Evolutionary conservation across 331 rosid species (phyloP), one percentile per base, ranked within the genome.

Genomic region (Pyracantha coccinea): DNA sequence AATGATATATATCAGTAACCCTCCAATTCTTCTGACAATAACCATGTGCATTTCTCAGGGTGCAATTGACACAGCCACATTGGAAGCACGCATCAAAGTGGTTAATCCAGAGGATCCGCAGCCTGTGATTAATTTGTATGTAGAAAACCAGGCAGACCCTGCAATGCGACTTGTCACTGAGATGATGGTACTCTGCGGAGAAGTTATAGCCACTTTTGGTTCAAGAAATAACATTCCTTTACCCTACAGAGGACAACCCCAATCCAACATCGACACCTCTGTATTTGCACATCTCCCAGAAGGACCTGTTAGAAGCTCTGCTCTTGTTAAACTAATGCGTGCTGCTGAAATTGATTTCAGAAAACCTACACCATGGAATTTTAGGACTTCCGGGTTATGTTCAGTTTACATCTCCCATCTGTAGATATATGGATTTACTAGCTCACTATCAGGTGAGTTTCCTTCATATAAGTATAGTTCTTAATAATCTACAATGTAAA

Each of bases 181-280:
- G 82, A 95, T 95, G 97, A 92, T 95, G 99, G 73, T 92, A 75
- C 97, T 95, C 53, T 95, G 98, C 71, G 97, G 99, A 21, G 99
- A 95, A 86, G 99, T 88, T 78, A 53, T 90, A 15, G 98, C 98
- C 50, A 86, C 84, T 23, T 90, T 79, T 75, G 98, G 98, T 76
- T 95, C 89, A 66, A 78, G 5, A 69, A 85, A 95, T 86, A 86
- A 78, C 81, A 89, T 95, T 80, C 92, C 96, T 55, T 84, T 95
- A 79, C 98, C 99, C 47, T 95, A 90, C 83, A 85, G 99, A 81
- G 99, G 99, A 85, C 99, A 95, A 82, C 97, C 99, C 38, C 99
- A 92, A 70, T 85, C 99, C 72, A 84, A 95, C 73, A 77, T 95
- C 21, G 89, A 95, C 77, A 70, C 78, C 38, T 89, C 94, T 77